A percentile compares a stretch with the other conserved stretches of the same genome.
Conservation (phyloP, 805 yeast species). For the Candida ascalaphidarum region DNA sequence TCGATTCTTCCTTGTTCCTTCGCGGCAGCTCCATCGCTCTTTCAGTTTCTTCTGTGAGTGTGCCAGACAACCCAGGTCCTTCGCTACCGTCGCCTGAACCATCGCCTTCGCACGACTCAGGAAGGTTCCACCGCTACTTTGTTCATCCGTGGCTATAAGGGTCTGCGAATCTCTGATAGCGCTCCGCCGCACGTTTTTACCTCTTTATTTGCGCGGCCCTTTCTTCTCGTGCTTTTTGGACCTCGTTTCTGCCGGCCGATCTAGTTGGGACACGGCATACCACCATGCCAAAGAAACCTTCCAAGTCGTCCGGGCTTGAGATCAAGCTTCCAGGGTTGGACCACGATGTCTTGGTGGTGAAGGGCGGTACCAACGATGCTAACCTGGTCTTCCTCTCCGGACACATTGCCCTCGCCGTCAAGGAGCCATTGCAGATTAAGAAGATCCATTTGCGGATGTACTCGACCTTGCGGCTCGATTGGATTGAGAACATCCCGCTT, state of each 20-base stretch:
- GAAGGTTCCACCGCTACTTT: too few relatives aligned
- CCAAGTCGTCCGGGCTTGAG: slow-evolving; percentile 21
- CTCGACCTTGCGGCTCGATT: slow-evolving; percentile 58
- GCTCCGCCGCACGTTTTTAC: not conserved
- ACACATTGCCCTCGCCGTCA: slow-evolving; percentile 62
- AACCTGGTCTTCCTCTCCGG: slow-evolving; percentile 72
- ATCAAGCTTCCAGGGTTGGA: slow-evolving; percentile 59
- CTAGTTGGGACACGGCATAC: too few relatives aligned
- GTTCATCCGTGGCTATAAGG: too few relatives aligned
- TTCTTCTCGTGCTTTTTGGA: not conserved
- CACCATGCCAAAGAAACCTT: slow-evolving; percentile 11
- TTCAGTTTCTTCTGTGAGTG: too few relatives aligned
- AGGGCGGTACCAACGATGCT: slow-evolving; percentile 75
- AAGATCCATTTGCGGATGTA: slow-evolving; percentile 55
- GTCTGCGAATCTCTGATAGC: too few relatives aligned
- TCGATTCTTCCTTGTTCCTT: too few relatives aligned
- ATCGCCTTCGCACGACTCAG: too few relatives aligned
- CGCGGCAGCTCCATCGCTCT: too few relatives aligned
- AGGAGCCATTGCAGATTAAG: slow-evolving; percentile 67
- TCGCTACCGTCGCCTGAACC: too few relatives aligned
- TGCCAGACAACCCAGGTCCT: too few relatives aligned
- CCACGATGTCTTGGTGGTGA: slow-evolving; percentile 70
- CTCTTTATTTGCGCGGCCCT: not conserved
- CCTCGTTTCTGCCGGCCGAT: not conserved
- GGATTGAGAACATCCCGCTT: slow-evolving; percentile 47